Evolutionary conservation across 176 grass and related monocot genomes (phyloP), one percentile per base, ranked within the genome.

Genomic region (Carex kokanica): DNA sequence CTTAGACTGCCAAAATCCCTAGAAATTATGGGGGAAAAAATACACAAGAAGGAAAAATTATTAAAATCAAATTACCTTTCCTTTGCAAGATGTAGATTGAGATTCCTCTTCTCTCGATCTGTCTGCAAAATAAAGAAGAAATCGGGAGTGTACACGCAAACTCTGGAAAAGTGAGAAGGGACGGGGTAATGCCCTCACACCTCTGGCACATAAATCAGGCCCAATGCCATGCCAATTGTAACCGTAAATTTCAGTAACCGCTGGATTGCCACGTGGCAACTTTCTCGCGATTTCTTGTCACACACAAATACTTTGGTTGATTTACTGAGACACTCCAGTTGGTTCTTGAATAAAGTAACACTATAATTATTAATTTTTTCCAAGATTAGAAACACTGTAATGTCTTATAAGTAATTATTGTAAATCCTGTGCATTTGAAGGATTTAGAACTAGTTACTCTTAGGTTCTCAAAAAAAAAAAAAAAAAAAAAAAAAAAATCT

Each of bases 31-130:
- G n/a, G 20, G 2, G 36, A 47, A 77, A 77, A 77, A 40, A 3
- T 16, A 17, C 7, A 34, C 11, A 54, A 23, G 2, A 77, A 58
- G 52, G 16, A 49, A 10, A 79, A 58, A 27, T 15, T 14, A 78
- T 15, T 15, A 78, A 79, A 56, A 79, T 56, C 75, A 17, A 51
- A 27, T 12, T 56, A 52, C 51, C 24, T 79, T 56, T 31, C 20
- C 40, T 43, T 52, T 21, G 27, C 38, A 14, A 17, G 52, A 16
- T 23, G 49, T 55, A 16, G 9, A 79, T 31, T 56, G 27, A 8
- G 9, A 79, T 31, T 56, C 8, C 47, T 75, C 38, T 17, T 79
- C 52, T 31, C 75, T 79, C 47, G 23, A 59, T 79, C 75, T 59
- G 4, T 32, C 23, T 23, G 58, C 20, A 8, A 13, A 79, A 0